Base-by-base conservation (phyloP, 2,329 filamentous ascomycete genomes). In the Phaeosphaeriaceae sp. region DNA sequence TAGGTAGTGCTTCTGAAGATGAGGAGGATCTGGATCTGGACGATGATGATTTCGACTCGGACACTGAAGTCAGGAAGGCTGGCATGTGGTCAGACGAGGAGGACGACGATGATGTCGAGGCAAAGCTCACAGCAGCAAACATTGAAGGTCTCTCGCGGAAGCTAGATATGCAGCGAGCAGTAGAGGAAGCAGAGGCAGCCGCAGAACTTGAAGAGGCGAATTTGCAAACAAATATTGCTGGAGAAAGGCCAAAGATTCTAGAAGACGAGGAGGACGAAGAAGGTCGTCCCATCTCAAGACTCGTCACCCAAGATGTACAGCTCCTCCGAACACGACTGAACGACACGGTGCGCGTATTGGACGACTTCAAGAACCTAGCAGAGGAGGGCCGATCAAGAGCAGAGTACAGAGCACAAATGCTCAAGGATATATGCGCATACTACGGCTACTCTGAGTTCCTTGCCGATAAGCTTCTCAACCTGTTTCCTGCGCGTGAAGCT, bases 31-130 rank as follows among this genome's bases (percentile, higher is more conserved):
- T 75, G 56, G 57, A 73, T 60, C 47, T 75, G 56, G 62, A 77
- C 63, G 60, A 71, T 39, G 59, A 79, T 35, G 66, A 77, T 53
- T 68, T 75, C 56, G 23, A 93, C 69, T 93, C 89, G 11, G 89
- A 92, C 56, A 73, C 50, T 36, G 63, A 67, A 26, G 60, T 56
- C 57, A 72, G 56, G 68, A 76, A 66, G 56, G 59, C 82, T 64
- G 84, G 87, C 58, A 90, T 96, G 80, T 99, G 96, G 80, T 97
- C 94, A 0, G 93, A 97, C 60, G 93, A 97, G 67, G 94, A 97
- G 58, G 93, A 97, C 67, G 92, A 95, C 63, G 90, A 93, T 58
- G 92, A 89, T 1, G 87, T 86, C 4, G 91, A 96, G 75, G 92
- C 97, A 76, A 88, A 87, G 71, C 82, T 99, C 60, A 99, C 91